Conservation (phyloP, 2,329 filamentous ascomycete species). For the Fusarium longipes region DNA sequence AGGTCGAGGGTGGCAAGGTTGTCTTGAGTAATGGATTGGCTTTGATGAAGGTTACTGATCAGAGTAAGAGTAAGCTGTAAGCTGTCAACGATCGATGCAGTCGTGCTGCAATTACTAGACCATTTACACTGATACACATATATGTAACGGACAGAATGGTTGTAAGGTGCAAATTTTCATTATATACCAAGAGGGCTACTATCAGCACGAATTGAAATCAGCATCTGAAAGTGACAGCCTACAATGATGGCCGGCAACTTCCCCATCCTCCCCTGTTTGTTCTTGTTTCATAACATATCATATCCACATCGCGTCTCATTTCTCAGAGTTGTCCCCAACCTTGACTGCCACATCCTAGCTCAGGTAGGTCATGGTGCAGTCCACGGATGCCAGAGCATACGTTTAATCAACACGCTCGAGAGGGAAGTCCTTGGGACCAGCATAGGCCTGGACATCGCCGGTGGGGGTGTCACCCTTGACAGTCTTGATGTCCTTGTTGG, state of each 20-base stretch:
- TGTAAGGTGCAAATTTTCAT: not conserved
- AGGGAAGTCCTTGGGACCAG: not conserved
- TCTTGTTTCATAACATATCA: not conserved
- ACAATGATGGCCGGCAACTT: not conserved
- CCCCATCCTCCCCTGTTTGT: not conserved
- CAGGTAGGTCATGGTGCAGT: not conserved
- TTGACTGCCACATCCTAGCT: not conserved
- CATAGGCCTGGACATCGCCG: not conserved
- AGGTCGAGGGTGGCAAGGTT: constrained; percentile 7
- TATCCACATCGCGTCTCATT: not conserved
- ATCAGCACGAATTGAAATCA: too few relatives aligned
- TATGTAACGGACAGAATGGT: not conserved
- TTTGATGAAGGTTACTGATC: not conserved
- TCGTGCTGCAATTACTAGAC: too few relatives aligned
- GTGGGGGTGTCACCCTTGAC: not conserved
- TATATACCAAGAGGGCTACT: not conserved
- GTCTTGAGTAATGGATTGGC: constrained; percentile 17
- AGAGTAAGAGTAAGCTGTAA: constrained; percentile 3
- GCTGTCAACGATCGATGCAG: too few relatives aligned
- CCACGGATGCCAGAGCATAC: not conserved
- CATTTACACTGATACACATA: too few relatives aligned
- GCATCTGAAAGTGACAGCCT: not conserved
- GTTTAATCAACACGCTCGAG: not conserved
- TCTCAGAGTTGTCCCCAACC: not conserved
- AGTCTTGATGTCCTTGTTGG: not conserved